Evolutionary conservation across 1,284 basidiomycete species (phyloP).

Genomic region (Ganoderma boninense): DNA sequence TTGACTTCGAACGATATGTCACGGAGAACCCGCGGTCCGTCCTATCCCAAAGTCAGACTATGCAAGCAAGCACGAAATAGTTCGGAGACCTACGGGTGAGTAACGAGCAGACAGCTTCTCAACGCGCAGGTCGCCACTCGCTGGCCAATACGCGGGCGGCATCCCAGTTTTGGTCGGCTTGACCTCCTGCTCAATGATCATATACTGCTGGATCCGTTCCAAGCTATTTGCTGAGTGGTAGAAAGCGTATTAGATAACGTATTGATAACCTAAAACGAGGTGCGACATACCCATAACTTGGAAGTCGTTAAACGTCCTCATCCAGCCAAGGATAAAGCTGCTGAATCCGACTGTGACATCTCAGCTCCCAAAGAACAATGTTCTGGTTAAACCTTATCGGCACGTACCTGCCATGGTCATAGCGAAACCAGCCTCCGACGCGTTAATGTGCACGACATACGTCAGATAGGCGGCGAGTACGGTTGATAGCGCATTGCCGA

Average conservation of each 20-base stretch:
- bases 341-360: slow-evolving; percentile 59
- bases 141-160: slow-evolving; percentile 85
- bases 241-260: not conserved
- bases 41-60: slow-evolving; percentile 31
- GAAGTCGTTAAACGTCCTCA: slow-evolving; percentile 62
- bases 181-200: slow-evolving; percentile 77
- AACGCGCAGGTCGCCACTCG: slow-evolving; percentile 72
- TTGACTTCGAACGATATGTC: slow-evolving; percentile 53
- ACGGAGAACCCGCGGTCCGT: slow-evolving; percentile 56
- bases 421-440: slow-evolving; percentile 57
- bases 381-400: not conserved
- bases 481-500: slow-evolving; percentile 59
- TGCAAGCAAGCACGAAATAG: slow-evolving; percentile 12
- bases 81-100: slow-evolving; percentile 39
- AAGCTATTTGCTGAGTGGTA: slow-evolving; percentile 23
- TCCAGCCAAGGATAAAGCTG: slow-evolving; percentile 60
- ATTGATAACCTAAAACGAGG: not conserved
- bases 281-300: slow-evolving; percentile 57
- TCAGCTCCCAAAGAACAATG: not conserved
- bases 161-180: slow-evolving; percentile 52
- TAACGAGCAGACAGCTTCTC: slow-evolving; percentile 69
- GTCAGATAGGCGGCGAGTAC: slow-evolving; percentile 63
- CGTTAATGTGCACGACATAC: slow-evolving; percentile 49
- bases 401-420: slow-evolving; percentile 55
- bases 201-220: slow-evolving; percentile 65